phyloP scores from a whole-genome alignment of 345 rosid species.

The Citrus maxima region DNA sequence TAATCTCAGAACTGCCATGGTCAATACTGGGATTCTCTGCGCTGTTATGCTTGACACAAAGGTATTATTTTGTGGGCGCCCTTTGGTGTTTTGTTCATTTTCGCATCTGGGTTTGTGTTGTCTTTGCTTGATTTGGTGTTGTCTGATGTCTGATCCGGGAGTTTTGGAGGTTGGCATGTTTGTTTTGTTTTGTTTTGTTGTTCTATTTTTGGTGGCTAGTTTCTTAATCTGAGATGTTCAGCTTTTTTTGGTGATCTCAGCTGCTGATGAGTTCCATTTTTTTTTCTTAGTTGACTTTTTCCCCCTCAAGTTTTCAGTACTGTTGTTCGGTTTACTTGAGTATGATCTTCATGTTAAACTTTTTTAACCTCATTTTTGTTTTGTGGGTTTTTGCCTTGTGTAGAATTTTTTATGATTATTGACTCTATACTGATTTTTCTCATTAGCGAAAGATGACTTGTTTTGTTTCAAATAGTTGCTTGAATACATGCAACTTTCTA shows the following conservation, averaged over 20 bases:
- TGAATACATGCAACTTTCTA: background rate
- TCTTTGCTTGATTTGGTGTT: background rate
- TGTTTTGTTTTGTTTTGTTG: background rate
- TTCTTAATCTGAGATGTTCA: background rate
- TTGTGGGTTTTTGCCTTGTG: background rate
- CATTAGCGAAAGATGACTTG: background rate
- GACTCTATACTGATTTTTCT: background rate
- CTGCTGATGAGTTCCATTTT: constrained; percentile 4
- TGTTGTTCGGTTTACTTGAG: background rate
- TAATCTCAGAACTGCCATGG: constrained; percentile 80
- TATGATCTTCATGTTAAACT: background rate
- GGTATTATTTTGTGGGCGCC: constrained; percentile 23
- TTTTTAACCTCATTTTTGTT: background rate
- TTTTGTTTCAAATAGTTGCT: background rate
- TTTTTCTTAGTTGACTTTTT: background rate
- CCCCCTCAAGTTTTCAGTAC: background rate
- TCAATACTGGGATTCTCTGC: constrained; percentile 82
- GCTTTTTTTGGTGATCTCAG: background rate
- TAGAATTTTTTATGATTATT: background rate
- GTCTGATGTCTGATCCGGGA: constrained; percentile 15
- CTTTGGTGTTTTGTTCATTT: background rate
- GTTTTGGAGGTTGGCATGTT: background rate
- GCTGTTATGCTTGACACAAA: constrained; percentile 99
- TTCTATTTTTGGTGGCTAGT: background rate
- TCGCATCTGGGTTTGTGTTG: background rate